Base-by-base conservation (phyloP, 2,329 filamentous ascomycete species). In the Aspergillus versicolor region DNA sequence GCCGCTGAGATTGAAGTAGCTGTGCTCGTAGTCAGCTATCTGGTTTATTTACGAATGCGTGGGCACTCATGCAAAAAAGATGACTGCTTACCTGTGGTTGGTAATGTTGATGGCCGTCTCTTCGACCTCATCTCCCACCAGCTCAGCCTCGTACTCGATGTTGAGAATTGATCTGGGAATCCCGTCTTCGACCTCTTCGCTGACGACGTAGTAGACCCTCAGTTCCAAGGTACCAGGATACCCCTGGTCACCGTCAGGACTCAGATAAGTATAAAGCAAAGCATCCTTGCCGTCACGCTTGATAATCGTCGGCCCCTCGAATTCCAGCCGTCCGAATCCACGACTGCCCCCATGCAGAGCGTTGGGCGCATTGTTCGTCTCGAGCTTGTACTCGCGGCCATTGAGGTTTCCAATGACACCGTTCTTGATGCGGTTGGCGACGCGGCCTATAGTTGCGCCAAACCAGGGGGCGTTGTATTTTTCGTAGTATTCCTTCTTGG, bases 71-170 rank as follows among this genome's bases (percentile, higher is more conserved):
- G 11, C 9, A 45, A 12, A 24, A 24, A 30, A 38, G 19, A 4
- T 8, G 19, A 30, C 12, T 22, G 32, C 34, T 49, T 59, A 91
- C 89, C 91, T 95, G 79, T 99, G 93, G 78, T 97, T 99, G 49
- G 94, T 97, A 77, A 97, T 84, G 76, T 92, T 95, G 72, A 97
- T 84, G 42, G 87, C 87, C 0, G 93, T 97, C 81, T 97, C 93
- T n/a, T 92, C 87, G 12, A 87, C 88, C 49, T 89, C 82, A 58
- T 85, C 88, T 3, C 84, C 88, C 3, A 91, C 82, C 46, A 97
- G 81, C 73, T 91, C 86, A 19, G 89, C 92, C 79, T 96, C 90
- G 72, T 95, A 97, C 74, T 97, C 94, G 49, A 95, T 90, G 56
- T 87, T 87, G 56, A 97, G 76, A 19, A 94, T 84, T 1, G 84